Evolutionary conservation across 495 filamentous ascomycete genomes (phyloP).

Genomic region (Cercophora samala): DNA sequence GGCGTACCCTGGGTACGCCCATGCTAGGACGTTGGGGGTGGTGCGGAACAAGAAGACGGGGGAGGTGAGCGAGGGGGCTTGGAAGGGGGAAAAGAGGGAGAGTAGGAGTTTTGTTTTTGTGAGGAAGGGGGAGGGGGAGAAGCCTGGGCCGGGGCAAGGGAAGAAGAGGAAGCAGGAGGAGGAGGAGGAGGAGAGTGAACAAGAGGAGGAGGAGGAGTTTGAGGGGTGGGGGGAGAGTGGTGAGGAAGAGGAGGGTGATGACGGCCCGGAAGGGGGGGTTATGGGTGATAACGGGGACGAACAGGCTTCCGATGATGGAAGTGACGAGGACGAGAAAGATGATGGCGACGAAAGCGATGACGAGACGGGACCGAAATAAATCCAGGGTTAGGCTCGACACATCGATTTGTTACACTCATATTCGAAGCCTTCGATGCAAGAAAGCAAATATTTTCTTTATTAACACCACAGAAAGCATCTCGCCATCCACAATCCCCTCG

Average conservation of each 20-base stretch:
- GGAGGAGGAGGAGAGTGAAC: conserved; percentile 11
- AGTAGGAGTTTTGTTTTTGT: conserved; percentile 79
- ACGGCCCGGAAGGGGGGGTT: not conserved
- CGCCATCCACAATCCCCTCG: not conserved
- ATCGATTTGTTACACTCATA: not conserved
- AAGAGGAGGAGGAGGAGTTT: conserved; percentile 12
- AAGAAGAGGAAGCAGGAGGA: conserved; percentile 39
- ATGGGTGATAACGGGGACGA: conserved; percentile 6
- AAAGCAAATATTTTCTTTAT: not conserved
- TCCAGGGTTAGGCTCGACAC: not conserved
- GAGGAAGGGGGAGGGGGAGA: conserved; percentile 45
- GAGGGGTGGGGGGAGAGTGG: conserved; percentile 10
- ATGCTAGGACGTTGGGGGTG: conserved; percentile 82
- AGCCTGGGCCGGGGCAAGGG: conserved; percentile 20
- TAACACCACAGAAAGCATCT: not conserved
- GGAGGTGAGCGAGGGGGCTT: conserved; percentile 44
- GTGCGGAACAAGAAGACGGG: conserved; percentile 57
- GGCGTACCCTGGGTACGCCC: conserved; percentile 80
- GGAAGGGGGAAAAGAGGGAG: conserved; percentile 75
- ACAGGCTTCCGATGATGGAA: not conserved
- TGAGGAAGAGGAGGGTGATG: conserved; percentile 13
- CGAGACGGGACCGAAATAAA: not conserved
- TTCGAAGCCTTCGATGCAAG: not conserved
- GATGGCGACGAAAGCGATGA: not conserved
- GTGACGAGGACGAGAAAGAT: not conserved